phyloP scores from a whole-genome alignment of 2,329 filamentous ascomycete genomes.

The Ophiostoma angusticollis region DNA sequence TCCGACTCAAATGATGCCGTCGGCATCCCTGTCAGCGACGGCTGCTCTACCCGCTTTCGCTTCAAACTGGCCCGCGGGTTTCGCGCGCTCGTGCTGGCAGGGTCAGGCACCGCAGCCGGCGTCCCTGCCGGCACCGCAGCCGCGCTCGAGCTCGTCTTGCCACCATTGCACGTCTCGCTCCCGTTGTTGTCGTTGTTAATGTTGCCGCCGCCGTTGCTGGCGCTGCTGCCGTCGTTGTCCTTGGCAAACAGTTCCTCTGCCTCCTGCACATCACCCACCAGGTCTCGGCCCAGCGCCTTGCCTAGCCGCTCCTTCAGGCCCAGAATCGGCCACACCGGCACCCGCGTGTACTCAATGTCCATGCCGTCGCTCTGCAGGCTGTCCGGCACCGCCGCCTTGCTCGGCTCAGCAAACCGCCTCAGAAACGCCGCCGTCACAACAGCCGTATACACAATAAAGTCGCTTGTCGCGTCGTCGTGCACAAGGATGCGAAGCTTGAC shows the following conservation, averaged over 20 bases:
- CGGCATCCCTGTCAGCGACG: slow-evolving; percentile 25
- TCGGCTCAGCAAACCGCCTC: slow-evolving; percentile 36
- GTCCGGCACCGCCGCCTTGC: slow-evolving; percentile 21
- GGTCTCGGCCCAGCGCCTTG: slow-evolving; percentile 36
- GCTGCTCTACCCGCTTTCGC: slow-evolving; percentile 23
- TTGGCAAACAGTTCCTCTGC: slow-evolving; percentile 14
- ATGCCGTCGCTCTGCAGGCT: slow-evolving; percentile 21
- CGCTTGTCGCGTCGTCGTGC: slow-evolving; percentile 33
- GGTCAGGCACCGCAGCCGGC: too few relatives aligned
- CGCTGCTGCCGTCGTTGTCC: slow-evolving; percentile 14
- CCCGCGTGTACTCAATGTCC: slow-evolving; percentile 33
- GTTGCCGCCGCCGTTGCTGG: background rate
- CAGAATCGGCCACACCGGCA: slow-evolving; percentile 41
- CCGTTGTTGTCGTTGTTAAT: slow-evolving; percentile 23
- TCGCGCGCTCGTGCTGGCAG: too few relatives aligned
- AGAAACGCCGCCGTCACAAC: slow-evolving; percentile 36
- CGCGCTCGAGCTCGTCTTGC: too few relatives aligned
- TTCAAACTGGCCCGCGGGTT: slow-evolving; percentile 17
- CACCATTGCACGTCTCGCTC: too few relatives aligned
- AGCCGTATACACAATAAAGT: slow-evolving; percentile 42
- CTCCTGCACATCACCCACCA: slow-evolving; percentile 28
- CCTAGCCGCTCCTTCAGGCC: slow-evolving; percentile 43
- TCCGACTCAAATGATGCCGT: slow-evolving; percentile 30
- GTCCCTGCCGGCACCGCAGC: too few relatives aligned
- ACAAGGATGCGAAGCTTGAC: slow-evolving; percentile 38